phyloP scores from a whole-genome alignment of 1,284 basidiomycete species.

The Apiotrichum gracile region DNA sequence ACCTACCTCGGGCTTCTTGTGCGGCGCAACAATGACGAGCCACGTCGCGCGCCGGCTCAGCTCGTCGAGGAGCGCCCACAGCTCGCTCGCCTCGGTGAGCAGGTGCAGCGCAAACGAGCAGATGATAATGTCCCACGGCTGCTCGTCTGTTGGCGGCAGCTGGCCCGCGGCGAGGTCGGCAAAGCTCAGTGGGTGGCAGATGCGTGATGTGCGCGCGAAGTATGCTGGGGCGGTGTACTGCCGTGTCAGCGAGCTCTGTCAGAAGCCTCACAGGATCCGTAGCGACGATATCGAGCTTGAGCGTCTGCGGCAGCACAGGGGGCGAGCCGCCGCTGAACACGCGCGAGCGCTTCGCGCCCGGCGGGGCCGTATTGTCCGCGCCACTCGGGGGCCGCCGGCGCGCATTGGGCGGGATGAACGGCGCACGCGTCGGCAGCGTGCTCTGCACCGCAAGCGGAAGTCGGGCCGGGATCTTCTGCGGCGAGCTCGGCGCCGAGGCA shows the following conservation, averaged over 20 bases:
- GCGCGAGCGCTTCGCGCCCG: neutral
- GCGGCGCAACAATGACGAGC: slow-evolving; percentile 64
- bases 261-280: slow-evolving; percentile 49
- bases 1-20: slow-evolving; percentile 65
- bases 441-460: slow-evolving; percentile 1
- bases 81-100: slow-evolving; percentile 56
- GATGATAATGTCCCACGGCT: slow-evolving; percentile 56
- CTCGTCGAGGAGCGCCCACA: slow-evolving; percentile 61
- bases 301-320: slow-evolving; percentile 10
- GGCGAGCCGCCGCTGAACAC: slow-evolving; percentile 8
- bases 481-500: neutral
- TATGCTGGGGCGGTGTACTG: slow-evolving; percentile 56
- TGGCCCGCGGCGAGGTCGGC: slow-evolving; percentile 53
- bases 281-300: slow-evolving; percentile 30
- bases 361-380: neutral
- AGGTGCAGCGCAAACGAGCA: slow-evolving; percentile 70
- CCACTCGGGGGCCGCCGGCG: slow-evolving; percentile 4
- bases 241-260: neutral
- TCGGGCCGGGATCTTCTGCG: neutral
- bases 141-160: slow-evolving; percentile 40
- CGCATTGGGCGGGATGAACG: slow-evolving; percentile 37
- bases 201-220: slow-evolving; percentile 50
- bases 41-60: slow-evolving; percentile 58
- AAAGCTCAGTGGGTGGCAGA: slow-evolving; percentile 55
- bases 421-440: slow-evolving; percentile 12